Conservation (phyloP, 768 basidiomycete species). For the Amanita inopinata region DNA sequence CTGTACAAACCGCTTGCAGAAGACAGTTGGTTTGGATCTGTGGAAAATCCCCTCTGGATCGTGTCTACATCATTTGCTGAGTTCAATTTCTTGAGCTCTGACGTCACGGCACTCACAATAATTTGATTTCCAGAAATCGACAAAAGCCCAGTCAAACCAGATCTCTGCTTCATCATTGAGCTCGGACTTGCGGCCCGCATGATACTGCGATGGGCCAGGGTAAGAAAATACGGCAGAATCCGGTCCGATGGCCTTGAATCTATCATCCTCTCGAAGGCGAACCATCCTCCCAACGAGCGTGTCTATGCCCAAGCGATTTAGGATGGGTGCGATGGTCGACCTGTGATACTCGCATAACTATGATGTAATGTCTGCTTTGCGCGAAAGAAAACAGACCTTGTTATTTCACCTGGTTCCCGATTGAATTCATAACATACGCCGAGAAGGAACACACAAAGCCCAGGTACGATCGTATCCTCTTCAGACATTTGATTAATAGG, state of each 20-base stretch:
- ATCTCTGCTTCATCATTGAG: conserved; percentile 66
- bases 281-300: conserved; percentile 80
- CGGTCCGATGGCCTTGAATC: conserved; percentile 85
- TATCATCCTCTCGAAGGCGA: conserved; percentile 82
- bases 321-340: conserved; percentile 79
- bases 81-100: not conserved
- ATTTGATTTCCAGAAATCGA: conserved; percentile 98
- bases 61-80: conserved; percentile 38
- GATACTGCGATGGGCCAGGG: conserved; percentile 28
- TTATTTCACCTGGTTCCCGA: conserved; percentile 89
- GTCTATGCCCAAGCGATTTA: conserved; percentile 85
- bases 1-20: conserved; percentile 45
- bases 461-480: conserved; percentile 78
- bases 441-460: conserved; percentile 83
- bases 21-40: conserved; percentile 57
- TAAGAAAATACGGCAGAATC: conserved; percentile 65
- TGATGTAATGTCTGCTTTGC: conserved; percentile 2
- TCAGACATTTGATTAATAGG: conserved; percentile 88
- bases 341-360: conserved; percentile 28
- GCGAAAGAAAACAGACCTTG: conserved; percentile 45
- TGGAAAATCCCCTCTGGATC: conserved; percentile 61
- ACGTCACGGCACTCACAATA: conserved; percentile 55
- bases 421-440: conserved; percentile 97
- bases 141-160: conserved; percentile 98
- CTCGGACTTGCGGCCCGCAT: conserved; percentile 26